These are phyloP conservation scores for Cercospora berteroae DNA, from an alignment of 2,329 filamentous ascomycete genomes.

Conservation along the genomic window DNA sequence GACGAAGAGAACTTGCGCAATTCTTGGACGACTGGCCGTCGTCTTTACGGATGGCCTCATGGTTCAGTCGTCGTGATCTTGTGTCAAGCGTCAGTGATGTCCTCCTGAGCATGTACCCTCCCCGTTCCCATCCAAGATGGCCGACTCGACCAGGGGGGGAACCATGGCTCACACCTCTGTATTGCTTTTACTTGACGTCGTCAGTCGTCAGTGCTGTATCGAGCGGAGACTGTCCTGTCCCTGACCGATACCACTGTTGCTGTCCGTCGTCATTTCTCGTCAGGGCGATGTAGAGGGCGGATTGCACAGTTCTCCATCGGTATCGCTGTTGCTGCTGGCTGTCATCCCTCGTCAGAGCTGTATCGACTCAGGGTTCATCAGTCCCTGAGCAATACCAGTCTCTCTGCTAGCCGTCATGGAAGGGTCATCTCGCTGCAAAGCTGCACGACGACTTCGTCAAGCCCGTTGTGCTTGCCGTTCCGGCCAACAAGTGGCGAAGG, in stretches of 20 bases:
- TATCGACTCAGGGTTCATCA: neutral
- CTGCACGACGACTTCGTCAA: neutral
- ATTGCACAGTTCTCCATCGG: neutral
- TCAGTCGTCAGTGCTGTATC: neutral
- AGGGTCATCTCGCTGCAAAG: neutral
- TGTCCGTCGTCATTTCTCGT: neutral
- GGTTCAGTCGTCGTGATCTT: neutral
- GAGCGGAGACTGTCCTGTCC: neutral
- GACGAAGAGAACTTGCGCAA: neutral
- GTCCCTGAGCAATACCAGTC: neutral
- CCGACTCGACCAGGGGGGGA: neutral
- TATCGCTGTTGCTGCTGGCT: neutral
- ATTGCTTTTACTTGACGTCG: neutral
- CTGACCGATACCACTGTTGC: neutral
- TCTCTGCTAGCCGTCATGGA: neutral
- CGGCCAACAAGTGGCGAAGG: neutral
- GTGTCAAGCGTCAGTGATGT: neutral
- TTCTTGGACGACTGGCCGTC: no score
- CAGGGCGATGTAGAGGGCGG: neutral
- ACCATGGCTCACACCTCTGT: neutral
- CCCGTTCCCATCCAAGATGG: neutral
- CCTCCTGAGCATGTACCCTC: neutral
- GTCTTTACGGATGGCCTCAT: no score
- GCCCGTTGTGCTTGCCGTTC: neutral
- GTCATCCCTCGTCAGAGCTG: neutral